Conservation (phyloP, 345 rosid genomes). For the Heritiera littoralis region DNA sequence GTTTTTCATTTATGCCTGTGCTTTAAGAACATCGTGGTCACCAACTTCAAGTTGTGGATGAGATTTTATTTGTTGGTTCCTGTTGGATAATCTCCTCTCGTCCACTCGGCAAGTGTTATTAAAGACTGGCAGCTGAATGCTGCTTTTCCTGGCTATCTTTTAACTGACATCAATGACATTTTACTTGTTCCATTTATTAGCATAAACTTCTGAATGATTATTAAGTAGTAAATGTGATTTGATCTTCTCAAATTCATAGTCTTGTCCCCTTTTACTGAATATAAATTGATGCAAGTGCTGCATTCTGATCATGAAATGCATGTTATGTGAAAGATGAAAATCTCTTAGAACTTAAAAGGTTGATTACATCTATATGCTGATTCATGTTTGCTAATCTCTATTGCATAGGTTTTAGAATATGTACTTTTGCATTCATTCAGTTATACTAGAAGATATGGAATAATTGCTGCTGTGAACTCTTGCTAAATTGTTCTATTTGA, state of each 20-base stretch:
- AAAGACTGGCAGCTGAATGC: conserved; percentile 22
- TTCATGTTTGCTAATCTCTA: neutral
- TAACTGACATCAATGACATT: conserved; percentile 12
- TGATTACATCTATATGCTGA: neutral
- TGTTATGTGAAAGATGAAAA: neutral
- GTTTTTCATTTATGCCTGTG: conserved; percentile 37
- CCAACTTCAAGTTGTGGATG: conserved; percentile 43
- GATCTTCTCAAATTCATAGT: neutral
- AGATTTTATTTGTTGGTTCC: conserved; percentile 34
- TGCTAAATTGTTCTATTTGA: neutral
- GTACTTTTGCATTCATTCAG: neutral
- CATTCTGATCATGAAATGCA: neutral
- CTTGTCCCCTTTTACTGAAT: neutral
- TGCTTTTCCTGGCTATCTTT: conserved; percentile 13
- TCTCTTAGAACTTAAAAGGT: neutral
- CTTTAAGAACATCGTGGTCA: conserved; percentile 33
- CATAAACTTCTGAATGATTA: conserved; percentile 15
- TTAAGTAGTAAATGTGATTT: neutral
- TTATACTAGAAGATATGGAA: too few species aligned
- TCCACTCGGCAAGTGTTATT: conserved; percentile 23
- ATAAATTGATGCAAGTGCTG: neutral
- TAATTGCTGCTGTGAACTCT: neutral
- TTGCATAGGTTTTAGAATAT: neutral
- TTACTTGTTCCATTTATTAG: conserved; percentile 7
- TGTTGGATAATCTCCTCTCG: conserved; percentile 22